phyloP scores from a whole-genome alignment of 23 red algal genomes.

The Gracilaria caudata region DNA sequence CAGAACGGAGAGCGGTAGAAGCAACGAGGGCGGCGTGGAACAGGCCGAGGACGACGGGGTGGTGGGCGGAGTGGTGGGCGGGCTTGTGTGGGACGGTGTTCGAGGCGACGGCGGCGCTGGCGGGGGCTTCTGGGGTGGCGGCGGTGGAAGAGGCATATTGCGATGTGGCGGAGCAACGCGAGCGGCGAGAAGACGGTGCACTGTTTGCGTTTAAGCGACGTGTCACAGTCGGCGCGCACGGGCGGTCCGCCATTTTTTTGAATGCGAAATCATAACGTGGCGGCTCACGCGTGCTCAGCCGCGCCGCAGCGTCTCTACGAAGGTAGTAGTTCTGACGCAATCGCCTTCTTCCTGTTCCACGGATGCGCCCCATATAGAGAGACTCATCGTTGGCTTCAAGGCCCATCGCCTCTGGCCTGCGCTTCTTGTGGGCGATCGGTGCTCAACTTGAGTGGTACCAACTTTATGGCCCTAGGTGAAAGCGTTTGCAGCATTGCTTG shows the following conservation, averaged over 20 bases:
- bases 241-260: neutral
- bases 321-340: no score
- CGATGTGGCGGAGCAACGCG: neutral
- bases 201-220: neutral
- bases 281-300: no score
- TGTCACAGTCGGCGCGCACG: neutral
- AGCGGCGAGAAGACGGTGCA: neutral
- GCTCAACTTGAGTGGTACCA: no score
- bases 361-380: no score
- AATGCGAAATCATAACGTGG: slow-evolving; percentile 1
- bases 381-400: no score
- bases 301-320: no score
- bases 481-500: no score
- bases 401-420: no score
- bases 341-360: no score
- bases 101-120: slow-evolving; percentile 30
- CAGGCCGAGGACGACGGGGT: neutral
- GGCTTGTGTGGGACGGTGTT: slow-evolving; percentile 3
- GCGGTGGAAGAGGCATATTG: slow-evolving; percentile 15
- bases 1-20: neutral
- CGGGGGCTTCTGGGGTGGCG: slow-evolving; percentile 14
- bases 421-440: neutral
- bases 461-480: no score
- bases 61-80: slow-evolving; percentile 27
- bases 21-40: neutral